Base-by-base conservation (phyloP, 495 filamentous ascomycete species). In the Acidiella bohemica region DNA sequence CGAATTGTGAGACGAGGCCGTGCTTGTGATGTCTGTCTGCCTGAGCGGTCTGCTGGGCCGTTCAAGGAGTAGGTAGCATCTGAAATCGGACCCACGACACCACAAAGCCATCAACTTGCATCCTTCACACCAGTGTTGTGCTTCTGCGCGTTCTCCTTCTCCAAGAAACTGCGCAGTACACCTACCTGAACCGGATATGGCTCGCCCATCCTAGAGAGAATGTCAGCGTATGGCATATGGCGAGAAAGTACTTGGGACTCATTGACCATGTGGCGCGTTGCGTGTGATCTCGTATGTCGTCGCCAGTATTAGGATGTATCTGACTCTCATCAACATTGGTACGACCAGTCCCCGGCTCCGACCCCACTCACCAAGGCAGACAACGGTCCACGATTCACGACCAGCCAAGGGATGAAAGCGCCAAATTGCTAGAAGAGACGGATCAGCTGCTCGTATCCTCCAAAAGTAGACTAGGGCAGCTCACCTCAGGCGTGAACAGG, bases 361-460 rank as follows among this genome's bases (percentile, higher is more conserved):
- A n/a, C n/a, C n/a, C n/a, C n/a, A n/a, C n/a, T n/a, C 5, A 93
- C 53, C 39, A 94, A 59, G 1, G 61, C 86, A 33, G 77, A 83
- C 39, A 94, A 57, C 21, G 84, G 85, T 0, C 86, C 86, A 1
- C 87, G 71, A 53, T 87, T 76, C 40, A 93, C 75, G 19, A 84
- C 70, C 30, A 94, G 63, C 86, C 86, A 94, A 0, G 79, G 67
- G 16, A 93, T 57, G 49, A 93, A 88, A 0, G 85, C 86, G 2
- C 85, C 85, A 49, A 93, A 90, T 57, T 94, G 82, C 4, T 37
- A 26, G 9, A 2, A 3, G 32, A 34, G 32, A 5, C 32, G 7
- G 21, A 14, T 17, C 14, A 3, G 4, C 18, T 4, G 21, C 13
- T 3, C 32, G 11, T 8, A 17, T 14, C 32, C 18, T 3, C 12